Evolutionary conservation across 1,284 basidiomycete species (phyloP).

Genomic region (Athelia sp.): DNA sequence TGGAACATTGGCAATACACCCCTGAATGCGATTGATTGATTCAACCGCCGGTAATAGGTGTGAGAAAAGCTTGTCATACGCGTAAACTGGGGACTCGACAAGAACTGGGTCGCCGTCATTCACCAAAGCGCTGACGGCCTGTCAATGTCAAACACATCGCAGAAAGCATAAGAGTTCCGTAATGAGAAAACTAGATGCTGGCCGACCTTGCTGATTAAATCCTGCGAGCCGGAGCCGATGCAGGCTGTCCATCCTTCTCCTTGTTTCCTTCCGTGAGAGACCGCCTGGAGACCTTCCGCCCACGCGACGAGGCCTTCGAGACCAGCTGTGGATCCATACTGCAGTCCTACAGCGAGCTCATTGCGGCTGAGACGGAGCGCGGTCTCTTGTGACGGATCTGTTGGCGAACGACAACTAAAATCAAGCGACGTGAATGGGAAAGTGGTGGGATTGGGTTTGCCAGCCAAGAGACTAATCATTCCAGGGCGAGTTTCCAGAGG

Average conservation of each 20-base stretch:
- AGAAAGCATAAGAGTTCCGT: not conserved
- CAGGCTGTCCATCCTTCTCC: slow-evolving; percentile 72
- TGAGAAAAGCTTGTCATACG: slow-evolving; percentile 38
- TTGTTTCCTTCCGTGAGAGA: slow-evolving; percentile 52
- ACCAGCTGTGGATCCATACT: slow-evolving; percentile 79
- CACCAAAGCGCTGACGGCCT: slow-evolving; percentile 58
- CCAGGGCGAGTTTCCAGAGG: slow-evolving; percentile 77
- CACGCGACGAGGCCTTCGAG: slow-evolving; percentile 58
- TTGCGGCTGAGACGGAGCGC: slow-evolving; percentile 48
- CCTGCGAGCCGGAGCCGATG: slow-evolving; percentile 83
- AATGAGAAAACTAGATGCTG: slow-evolving; percentile 1
- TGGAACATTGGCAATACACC: slow-evolving; percentile 64
- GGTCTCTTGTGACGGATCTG: slow-evolving; percentile 36
- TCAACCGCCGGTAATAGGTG: slow-evolving; percentile 10
- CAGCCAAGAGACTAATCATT: slow-evolving; percentile 82
- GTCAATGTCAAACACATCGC: not conserved
- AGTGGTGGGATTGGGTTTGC: slow-evolving; percentile 84
- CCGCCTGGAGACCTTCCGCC: slow-evolving; percentile 64
- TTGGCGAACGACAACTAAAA: slow-evolving; percentile 50
- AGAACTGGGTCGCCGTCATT: slow-evolving; percentile 82
- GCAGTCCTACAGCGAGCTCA: slow-evolving; percentile 61
- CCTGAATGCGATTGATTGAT: slow-evolving; percentile 27
- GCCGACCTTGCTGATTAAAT: slow-evolving; percentile 78
- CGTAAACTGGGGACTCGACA: slow-evolving; percentile 85
- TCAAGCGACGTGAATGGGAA: slow-evolving; percentile 85